These are phyloP conservation scores for Neofusicoccum sp. DNA, from an alignment of 2,329 filamentous ascomycete genomes.

Conservation along the genomic window DNA sequence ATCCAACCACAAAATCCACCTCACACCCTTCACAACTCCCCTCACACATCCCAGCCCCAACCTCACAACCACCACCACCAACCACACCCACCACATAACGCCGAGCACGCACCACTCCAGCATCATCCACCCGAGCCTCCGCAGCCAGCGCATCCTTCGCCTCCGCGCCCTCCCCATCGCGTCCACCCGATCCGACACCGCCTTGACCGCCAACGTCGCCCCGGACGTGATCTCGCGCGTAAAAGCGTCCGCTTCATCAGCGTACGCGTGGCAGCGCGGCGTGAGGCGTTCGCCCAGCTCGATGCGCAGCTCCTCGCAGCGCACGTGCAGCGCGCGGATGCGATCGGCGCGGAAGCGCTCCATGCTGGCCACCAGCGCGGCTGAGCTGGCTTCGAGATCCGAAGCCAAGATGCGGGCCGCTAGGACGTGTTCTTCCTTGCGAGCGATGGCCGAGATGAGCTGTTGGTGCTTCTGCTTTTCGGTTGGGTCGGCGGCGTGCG, in stretches of 20 bases:
- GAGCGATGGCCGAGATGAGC: slow-evolving; percentile 45
- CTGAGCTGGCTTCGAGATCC: slow-evolving; percentile 46
- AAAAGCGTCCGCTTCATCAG: slow-evolving; percentile 78
- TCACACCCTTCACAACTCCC: slow-evolving; percentile 58
- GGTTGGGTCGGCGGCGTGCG: slow-evolving; percentile 21
- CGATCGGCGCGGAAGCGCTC: slow-evolving; percentile 48
- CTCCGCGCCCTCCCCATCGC: slow-evolving; percentile 68
- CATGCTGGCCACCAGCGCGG: slow-evolving; percentile 51
- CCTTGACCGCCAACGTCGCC: slow-evolving; percentile 77
- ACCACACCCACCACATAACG: slow-evolving; percentile 93
- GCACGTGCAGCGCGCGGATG: slow-evolving; percentile 44
- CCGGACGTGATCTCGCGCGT: slow-evolving; percentile 72
- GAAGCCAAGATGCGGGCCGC: slow-evolving; percentile 53
- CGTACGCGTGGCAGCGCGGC: slow-evolving; percentile 62
- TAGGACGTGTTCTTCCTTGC: slow-evolving; percentile 53
- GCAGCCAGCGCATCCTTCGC: slow-evolving; percentile 68
- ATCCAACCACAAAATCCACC: slow-evolving; percentile 78
- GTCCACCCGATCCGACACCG: slow-evolving; percentile 72
- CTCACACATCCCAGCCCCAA: slow-evolving; percentile 62
- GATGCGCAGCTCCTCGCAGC: slow-evolving; percentile 45
- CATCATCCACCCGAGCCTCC: slow-evolving; percentile 69
- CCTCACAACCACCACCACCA: slow-evolving; percentile 75
- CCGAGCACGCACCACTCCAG: slow-evolving; percentile 84
- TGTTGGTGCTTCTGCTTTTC: slow-evolving; percentile 22
- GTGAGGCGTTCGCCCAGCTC: slow-evolving; percentile 52